These are phyloP conservation scores for Calonectria pseudoturangicola DNA, from an alignment of 2,329 filamentous ascomycete species.

Conservation along the genomic window DNA sequence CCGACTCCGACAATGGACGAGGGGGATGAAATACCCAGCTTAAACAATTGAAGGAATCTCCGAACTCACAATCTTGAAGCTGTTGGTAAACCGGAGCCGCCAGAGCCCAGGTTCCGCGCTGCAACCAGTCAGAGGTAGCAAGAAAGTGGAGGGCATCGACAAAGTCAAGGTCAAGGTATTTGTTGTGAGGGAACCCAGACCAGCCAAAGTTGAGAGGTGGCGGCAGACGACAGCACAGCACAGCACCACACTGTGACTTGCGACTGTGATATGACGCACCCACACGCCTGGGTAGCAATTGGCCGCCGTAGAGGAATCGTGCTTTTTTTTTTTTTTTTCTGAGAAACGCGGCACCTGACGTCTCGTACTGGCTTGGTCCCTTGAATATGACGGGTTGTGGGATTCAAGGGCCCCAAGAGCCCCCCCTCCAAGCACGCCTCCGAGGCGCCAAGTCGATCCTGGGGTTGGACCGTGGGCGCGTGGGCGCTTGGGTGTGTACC, in stretches of 20 bases:
- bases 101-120: slow-evolving; percentile 36
- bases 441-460: slow-evolving; percentile 17
- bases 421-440: slow-evolving; percentile 14
- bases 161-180: slow-evolving; percentile 46
- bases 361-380: slow-evolving; percentile 17
- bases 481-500: slow-evolving; percentile 26
- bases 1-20: slow-evolving; percentile 55
- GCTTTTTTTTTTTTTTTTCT: slow-evolving; percentile 23
- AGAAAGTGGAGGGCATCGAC: slow-evolving; percentile 52
- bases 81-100: slow-evolving; percentile 48
- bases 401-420: slow-evolving; percentile 20
- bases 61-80: slow-evolving; percentile 46
- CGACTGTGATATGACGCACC: slow-evolving; percentile 26
- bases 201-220: slow-evolving; percentile 40
- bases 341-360: slow-evolving; percentile 18
- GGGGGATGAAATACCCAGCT: slow-evolving; percentile 51
- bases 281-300: slow-evolving; percentile 30
- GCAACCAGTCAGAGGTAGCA: slow-evolving; percentile 46
- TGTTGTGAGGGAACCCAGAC: slow-evolving; percentile 47
- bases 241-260: slow-evolving; percentile 31
- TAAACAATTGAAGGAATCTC: slow-evolving; percentile 47
- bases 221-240: slow-evolving; percentile 38
- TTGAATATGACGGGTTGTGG: slow-evolving; percentile 30
- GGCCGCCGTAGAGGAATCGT: slow-evolving; percentile 14
- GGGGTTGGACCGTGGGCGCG: slow-evolving; percentile 26